Evolutionary conservation across 2,329 filamentous ascomycete genomes (phyloP).

Genomic region (Coniochaeta prunicola): DNA sequence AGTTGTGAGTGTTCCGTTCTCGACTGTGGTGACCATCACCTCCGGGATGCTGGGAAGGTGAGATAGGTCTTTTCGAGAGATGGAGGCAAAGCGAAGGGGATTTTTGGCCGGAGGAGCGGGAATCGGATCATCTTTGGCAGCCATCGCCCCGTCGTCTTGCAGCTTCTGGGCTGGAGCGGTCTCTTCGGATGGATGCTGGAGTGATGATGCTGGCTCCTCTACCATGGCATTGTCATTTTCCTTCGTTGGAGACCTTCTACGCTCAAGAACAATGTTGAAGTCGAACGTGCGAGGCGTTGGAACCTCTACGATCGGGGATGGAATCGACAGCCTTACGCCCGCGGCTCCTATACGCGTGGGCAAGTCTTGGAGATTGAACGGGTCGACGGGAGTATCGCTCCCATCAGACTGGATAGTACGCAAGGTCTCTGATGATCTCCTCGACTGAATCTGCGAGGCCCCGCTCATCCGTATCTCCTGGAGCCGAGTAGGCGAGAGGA

Average conservation of each 20-base stretch:
- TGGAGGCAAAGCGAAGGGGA: constrained; percentile 11
- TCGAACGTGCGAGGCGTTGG: constrained; percentile 15
- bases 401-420: constrained; percentile 19
- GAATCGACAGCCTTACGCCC: constrained; percentile 21
- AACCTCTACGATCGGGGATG: constrained; percentile 20
- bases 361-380: constrained; percentile 42
- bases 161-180: constrained; percentile 2
- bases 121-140: constrained; percentile 15
- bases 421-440: constrained; percentile 20
- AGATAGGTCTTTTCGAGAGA: constrained; percentile 1
- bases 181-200: background rate
- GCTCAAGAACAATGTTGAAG: constrained; percentile 11
- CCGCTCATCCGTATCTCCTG: constrained; percentile 36
- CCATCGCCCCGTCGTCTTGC: constrained; percentile 4
- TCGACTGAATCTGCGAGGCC: constrained; percentile 22
- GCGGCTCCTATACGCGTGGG: constrained; percentile 33
- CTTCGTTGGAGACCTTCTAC: constrained; percentile 7
- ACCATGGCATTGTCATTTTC: background rate
- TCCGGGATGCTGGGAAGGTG: constrained; percentile 35
- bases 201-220: background rate
- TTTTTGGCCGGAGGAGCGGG: constrained; percentile 25
- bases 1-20: constrained; percentile 8
- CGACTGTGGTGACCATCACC: constrained; percentile 19
- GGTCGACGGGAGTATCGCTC: constrained; percentile 35
- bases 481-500: constrained; percentile 46